These are phyloP conservation scores for Talaromyces verruculosus DNA, from an alignment of 2,329 filamentous ascomycete species.

Conservation along the genomic window DNA sequence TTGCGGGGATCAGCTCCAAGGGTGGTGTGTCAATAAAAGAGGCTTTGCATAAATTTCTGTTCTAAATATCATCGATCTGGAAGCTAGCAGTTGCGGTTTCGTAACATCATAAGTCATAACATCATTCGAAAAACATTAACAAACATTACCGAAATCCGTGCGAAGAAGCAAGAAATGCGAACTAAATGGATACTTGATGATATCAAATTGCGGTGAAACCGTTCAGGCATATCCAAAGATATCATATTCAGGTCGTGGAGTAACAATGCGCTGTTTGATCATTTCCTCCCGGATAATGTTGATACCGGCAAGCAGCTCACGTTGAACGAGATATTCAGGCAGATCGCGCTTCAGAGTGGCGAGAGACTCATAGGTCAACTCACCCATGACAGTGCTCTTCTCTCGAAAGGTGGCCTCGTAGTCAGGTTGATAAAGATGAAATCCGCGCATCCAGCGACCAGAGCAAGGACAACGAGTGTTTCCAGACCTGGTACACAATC, in stretches of 20 bases:
- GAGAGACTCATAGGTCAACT: constrained; percentile 18
- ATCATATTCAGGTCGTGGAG: background rate
- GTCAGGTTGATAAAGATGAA: constrained; percentile 24
- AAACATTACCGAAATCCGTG: background rate
- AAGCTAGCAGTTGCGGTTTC: background rate
- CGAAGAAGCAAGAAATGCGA: background rate
- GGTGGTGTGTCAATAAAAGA: no score
- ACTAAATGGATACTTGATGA: background rate
- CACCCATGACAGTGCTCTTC: constrained; percentile 15
- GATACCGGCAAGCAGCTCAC: constrained; percentile 17
- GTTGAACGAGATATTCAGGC: constrained; percentile 7
- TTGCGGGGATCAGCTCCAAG: background rate
- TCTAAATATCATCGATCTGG: background rate
- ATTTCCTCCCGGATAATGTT: constrained; percentile 19
- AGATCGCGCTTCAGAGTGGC: constrained; percentile 10
- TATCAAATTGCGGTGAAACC: background rate
- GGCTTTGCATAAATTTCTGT: background rate
- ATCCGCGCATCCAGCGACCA: constrained; percentile 35
- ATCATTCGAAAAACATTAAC: background rate
- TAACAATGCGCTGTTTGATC: constrained; percentile 14
- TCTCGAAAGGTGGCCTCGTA: constrained; percentile 8
- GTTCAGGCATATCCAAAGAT: background rate
- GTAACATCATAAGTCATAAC: constrained; percentile 3
- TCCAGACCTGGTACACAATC: constrained; percentile 34
- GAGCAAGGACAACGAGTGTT: constrained; percentile 38